These are phyloP conservation scores for Yamadazyma mexicana DNA, from an alignment of 1,139 yeast genomes.

Conservation along the genomic window DNA sequence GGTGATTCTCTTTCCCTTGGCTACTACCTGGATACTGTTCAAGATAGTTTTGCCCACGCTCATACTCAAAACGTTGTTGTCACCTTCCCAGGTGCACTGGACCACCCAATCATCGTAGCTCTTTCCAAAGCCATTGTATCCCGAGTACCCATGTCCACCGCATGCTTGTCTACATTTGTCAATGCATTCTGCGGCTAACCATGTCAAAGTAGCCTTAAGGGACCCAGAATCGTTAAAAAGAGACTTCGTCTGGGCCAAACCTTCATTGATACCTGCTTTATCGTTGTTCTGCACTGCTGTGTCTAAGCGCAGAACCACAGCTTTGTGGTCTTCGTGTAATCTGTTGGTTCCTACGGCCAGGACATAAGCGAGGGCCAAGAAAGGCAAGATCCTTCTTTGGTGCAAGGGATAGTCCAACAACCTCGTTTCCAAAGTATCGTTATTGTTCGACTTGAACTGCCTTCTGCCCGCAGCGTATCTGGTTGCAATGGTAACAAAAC, in stretches of 20 bases:
- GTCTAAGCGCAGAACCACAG: slow-evolving; percentile 33
- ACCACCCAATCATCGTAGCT: slow-evolving; percentile 51
- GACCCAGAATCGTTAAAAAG: slow-evolving; percentile 47
- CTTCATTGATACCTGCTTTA: slow-evolving; percentile 28
- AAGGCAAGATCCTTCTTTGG: slow-evolving; percentile 47
- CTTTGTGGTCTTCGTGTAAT: slow-evolving; percentile 31
- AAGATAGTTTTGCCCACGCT: slow-evolving; percentile 45
- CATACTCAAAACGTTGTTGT: slow-evolving; percentile 46
- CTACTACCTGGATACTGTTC: slow-evolving; percentile 28
- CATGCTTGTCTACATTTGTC: slow-evolving; percentile 50
- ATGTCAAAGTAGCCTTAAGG: slow-evolving; percentile 46
- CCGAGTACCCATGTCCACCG: slow-evolving; percentile 53
- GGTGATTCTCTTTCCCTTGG: slow-evolving; percentile 24
- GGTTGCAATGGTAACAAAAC: slow-evolving; percentile 44
- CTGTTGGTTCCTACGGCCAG: slow-evolving; percentile 42
- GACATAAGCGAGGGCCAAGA: slow-evolving; percentile 45
- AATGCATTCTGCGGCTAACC: slow-evolving; percentile 48
- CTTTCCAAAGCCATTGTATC: slow-evolving; percentile 47
- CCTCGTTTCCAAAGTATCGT: slow-evolving; percentile 34
- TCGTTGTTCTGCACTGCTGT: slow-evolving; percentile 37
- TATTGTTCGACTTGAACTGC: slow-evolving; percentile 36
- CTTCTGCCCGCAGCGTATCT: slow-evolving; percentile 49
- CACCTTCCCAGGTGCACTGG: slow-evolving; percentile 56
- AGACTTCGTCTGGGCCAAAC: slow-evolving; percentile 39
- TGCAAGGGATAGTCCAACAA: slow-evolving; percentile 49